Percentiles rank a stretch among this genome's conserved stretches.
These are phyloP conservation scores for Pyronema domesticum DNA, from an alignment of 495 filamentous ascomycete species.

Conservation along the genomic window DNA sequence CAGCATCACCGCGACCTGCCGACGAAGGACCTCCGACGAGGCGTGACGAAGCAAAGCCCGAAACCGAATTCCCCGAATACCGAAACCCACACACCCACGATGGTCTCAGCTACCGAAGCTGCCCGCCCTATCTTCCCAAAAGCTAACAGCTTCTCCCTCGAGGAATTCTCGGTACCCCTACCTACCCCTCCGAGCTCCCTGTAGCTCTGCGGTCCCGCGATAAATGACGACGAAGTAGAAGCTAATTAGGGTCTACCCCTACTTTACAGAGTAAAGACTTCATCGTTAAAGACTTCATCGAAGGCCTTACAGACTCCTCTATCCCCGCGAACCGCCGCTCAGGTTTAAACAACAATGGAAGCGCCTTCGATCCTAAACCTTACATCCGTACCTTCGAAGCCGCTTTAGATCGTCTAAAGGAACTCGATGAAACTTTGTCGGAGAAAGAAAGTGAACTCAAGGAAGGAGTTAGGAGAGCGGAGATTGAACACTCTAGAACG, in stretches of 20 bases:
- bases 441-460: constrained; percentile 74
- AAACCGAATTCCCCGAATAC: too few relatives aligned
- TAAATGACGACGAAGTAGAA: too few relatives aligned
- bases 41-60: too few relatives aligned
- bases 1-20: too few relatives aligned
- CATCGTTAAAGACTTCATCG: constrained; percentile 94
- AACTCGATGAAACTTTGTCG: constrained; percentile 72
- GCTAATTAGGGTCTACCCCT: too few relatives aligned
- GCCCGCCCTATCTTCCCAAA: constrained; percentile 41
- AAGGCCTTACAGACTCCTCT: constrained; percentile 72
- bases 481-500: constrained; percentile 79
- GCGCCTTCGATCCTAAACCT: constrained; percentile 88
- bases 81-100: constrained; percentile 7
- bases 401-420: constrained; percentile 55
- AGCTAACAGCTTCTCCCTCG: constrained; percentile 48
- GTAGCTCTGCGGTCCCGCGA: too few relatives aligned
- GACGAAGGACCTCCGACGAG: too few relatives aligned
- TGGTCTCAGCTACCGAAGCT: constrained; percentile 14
- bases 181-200: neutral
- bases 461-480: constrained; percentile 73
- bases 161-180: constrained; percentile 40
- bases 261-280: constrained; percentile 51
- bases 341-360: constrained; percentile 36
- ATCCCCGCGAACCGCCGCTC: constrained; percentile 60
- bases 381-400: constrained; percentile 88